Percentiles rank a stretch among this genome's conserved stretches.
Conservation (phyloP, 305 asterid species). For the Nicotiana rustica region DNA sequence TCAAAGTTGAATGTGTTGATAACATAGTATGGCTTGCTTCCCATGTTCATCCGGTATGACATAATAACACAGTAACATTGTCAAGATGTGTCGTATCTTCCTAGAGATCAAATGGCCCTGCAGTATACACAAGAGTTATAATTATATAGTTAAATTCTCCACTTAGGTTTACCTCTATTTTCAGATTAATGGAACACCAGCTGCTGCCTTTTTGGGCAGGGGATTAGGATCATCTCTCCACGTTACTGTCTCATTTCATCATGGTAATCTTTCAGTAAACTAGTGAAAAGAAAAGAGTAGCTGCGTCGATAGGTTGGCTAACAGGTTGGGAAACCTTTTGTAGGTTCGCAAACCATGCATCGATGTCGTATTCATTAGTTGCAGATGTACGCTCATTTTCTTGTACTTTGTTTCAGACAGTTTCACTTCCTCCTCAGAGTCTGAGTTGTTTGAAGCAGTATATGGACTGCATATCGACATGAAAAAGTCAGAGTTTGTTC, state of each 20-base stretch:
- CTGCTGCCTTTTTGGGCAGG: not conserved
- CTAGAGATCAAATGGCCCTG: not conserved
- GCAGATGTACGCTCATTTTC: not conserved
- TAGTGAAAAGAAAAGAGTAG: not conserved
- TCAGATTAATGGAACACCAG: not conserved
- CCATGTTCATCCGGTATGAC: not conserved
- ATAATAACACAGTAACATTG: not conserved
- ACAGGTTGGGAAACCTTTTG: not conserved
- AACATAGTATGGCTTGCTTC: not conserved
- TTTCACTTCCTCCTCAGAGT: not conserved
- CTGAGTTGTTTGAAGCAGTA: not conserved
- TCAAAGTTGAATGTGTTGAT: not conserved
- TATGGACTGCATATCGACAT: not conserved
- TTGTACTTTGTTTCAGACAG: not conserved
- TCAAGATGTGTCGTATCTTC: not conserved
- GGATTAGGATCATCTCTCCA: conserved; percentile 1
- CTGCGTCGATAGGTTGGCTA: not conserved
- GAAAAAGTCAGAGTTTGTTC: not conserved
- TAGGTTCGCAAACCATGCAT: not conserved
- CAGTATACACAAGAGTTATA: not conserved
- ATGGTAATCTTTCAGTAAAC: not conserved
- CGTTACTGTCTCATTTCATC: not conserved
- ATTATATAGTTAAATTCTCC: not conserved
- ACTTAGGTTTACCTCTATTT: not conserved
- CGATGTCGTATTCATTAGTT: not conserved